phyloP scores from a whole-genome alignment of 139 green algal genomes.

The Astrephomene gubernaculifera region DNA sequence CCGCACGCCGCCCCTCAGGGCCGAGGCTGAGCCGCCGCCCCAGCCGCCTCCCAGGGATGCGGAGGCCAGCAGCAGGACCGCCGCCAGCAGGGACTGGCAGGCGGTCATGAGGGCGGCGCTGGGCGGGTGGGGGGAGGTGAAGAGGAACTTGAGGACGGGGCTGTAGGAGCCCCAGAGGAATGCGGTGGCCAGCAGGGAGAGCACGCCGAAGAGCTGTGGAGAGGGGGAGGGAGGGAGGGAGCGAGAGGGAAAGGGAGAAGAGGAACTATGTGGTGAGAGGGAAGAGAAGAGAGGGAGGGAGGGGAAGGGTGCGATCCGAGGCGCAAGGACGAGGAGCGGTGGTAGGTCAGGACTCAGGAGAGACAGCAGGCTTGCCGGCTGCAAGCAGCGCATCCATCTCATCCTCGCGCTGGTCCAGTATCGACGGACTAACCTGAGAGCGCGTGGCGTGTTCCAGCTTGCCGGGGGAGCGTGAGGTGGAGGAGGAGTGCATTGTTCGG shows the following conservation, averaged over 20 bases:
- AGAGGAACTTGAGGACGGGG: constrained; percentile 36
- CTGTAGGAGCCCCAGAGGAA: constrained; percentile 18
- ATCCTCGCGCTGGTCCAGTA: too few species aligned
- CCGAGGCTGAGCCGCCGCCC: background rate
- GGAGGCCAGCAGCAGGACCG: background rate
- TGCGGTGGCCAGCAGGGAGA: constrained; percentile 10
- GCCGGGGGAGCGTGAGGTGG: background rate
- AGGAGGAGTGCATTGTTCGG: too few species aligned
- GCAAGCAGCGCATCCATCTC: too few species aligned
- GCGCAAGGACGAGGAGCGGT: too few species aligned
- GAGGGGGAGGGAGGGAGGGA: background rate
- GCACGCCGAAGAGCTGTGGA: background rate
- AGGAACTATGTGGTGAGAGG: too few species aligned
- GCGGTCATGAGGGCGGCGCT: constrained; percentile 27
- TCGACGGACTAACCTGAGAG: background rate
- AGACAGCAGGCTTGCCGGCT: too few species aligned
- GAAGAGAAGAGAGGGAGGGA: background rate
- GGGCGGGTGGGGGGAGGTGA: background rate
- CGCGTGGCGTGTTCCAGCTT: background rate
- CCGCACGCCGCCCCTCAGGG: background rate
- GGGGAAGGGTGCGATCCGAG: background rate
- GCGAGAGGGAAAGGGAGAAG: too few species aligned
- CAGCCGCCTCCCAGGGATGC: background rate
- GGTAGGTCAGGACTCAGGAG: too few species aligned
- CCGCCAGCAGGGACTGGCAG: constrained; percentile 8